Evolutionary conservation across 352 stramenopile genomes (phyloP).

Genomic region (Blastocystis sp.): DNA sequence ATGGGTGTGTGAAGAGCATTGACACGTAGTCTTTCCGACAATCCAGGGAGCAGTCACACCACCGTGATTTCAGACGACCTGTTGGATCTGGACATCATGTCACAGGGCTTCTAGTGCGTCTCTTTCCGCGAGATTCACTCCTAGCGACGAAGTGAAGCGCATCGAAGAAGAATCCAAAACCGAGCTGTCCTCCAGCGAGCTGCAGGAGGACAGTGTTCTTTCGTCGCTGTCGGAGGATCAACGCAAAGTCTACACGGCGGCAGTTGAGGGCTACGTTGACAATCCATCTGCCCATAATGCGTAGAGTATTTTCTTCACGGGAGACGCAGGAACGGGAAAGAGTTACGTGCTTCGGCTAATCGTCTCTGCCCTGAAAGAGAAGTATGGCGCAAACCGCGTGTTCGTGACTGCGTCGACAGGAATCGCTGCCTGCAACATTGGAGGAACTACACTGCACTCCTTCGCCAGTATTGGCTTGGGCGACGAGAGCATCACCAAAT

Average conservation of each 20-base stretch:
- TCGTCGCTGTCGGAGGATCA: slow-evolving; percentile 41
- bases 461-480: slow-evolving; percentile 82
- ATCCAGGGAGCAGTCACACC: neutral
- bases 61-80: slow-evolving; percentile 1
- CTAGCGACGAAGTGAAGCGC: slow-evolving; percentile 43
- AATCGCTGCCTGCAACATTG: slow-evolving; percentile 77
- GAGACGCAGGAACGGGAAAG: slow-evolving; percentile 81
- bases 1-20: neutral
- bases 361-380: slow-evolving; percentile 71
- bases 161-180: slow-evolving; percentile 40
- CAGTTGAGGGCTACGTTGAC: slow-evolving; percentile 42
- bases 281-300: neutral
- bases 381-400: slow-evolving; percentile 73
- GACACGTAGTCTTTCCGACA: neutral
- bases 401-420: slow-evolving; percentile 83
- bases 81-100: slow-evolving; percentile 48
- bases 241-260: slow-evolving; percentile 38
- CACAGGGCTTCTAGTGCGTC: slow-evolving; percentile 13
- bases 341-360: slow-evolving; percentile 79
- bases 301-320: slow-evolving; percentile 83
- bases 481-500: slow-evolving; percentile 69
- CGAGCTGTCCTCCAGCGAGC: neutral
- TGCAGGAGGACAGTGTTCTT: slow-evolving; percentile 9
- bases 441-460: slow-evolving; percentile 85
- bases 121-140: neutral